Conservation (phyloP, 805 yeast genomes). For the Suhomyces emberorum region DNA sequence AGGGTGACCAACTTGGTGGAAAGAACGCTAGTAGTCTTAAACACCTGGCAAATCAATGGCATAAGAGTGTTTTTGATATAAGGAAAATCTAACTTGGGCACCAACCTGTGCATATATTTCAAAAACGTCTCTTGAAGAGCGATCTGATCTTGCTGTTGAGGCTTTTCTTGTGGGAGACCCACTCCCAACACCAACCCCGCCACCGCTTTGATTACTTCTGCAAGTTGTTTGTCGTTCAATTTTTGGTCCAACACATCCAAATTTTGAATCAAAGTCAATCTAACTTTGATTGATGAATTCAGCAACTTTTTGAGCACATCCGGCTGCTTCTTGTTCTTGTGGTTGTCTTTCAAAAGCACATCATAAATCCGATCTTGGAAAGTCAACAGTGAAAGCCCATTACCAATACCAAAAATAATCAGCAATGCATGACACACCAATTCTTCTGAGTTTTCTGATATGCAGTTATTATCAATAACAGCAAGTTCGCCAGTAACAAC, state of each 20-base stretch:
- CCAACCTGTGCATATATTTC: constrained; percentile 35
- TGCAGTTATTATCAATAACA: constrained; percentile 15
- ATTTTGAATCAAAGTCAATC: constrained; percentile 40
- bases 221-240: constrained; percentile 51
- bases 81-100: constrained; percentile 58
- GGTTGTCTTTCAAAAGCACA: constrained; percentile 26
- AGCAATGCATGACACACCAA: constrained; percentile 48
- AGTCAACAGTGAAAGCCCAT: constrained; percentile 66
- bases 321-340: constrained; percentile 19
- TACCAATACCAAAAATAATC: constrained; percentile 61
- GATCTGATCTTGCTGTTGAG: constrained; percentile 29
- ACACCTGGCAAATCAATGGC: constrained; percentile 68
- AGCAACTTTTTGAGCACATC: constrained; percentile 25
- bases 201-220: constrained; percentile 44
- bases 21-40: constrained; percentile 80
- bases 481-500: constrained; percentile 41
- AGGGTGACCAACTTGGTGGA: constrained; percentile 72
- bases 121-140: constrained; percentile 53
- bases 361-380: constrained; percentile 71
- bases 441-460: constrained; percentile 30
- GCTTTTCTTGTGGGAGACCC: constrained; percentile 23
- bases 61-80: constrained; percentile 71
- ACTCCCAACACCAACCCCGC: constrained; percentile 31
- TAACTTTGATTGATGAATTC: constrained; percentile 28
- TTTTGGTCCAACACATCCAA: constrained; percentile 46